These are phyloP conservation scores for Camellia sinensis DNA, from an alignment of 148 eudicot genomes.

Conservation along the genomic window DNA sequence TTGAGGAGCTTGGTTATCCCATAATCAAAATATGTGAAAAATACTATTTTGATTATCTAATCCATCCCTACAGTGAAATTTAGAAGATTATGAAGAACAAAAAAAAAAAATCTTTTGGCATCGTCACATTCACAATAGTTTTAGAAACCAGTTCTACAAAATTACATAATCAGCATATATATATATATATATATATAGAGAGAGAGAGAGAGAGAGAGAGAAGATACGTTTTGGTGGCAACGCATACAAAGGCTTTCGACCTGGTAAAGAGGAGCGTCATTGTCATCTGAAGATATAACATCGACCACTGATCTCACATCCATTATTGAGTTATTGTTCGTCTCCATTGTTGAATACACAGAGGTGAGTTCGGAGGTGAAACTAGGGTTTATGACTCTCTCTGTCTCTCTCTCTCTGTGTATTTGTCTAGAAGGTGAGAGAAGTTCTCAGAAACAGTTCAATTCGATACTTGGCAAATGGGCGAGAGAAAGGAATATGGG, in stretches of 20 bases:
- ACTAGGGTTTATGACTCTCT: conserved; percentile 2
- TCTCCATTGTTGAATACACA: conserved; percentile 27
- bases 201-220: conserved; percentile 11
- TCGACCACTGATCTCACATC: conserved; percentile 76
- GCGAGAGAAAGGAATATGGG: too few relatives aligned
- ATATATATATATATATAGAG: neutral
- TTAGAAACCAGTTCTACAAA: neutral
- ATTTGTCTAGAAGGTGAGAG: too few relatives aligned
- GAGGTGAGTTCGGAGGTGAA: neutral
- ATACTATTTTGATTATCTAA: too few relatives aligned
- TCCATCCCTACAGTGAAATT: too few relatives aligned
- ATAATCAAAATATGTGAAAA: too few relatives aligned
- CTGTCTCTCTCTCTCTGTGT: too few relatives aligned
- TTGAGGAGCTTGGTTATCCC: too few relatives aligned
- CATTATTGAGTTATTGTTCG: conserved; percentile 33
- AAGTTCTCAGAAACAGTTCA: too few relatives aligned
- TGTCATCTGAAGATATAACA: conserved; percentile 54
- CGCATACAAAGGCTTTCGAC: conserved; percentile 94
- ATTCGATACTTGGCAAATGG: too few relatives aligned
- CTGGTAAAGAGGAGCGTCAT: conserved; percentile 66
- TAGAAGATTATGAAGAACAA: too few relatives aligned
- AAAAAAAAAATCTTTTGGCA: neutral
- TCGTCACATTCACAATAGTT: neutral
- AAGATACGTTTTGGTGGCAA: conserved; percentile 63
- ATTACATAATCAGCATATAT: neutral